These are phyloP conservation scores for Talaromyces sp. DNA, from an alignment of 2,329 filamentous ascomycete genomes.

Conservation along the genomic window DNA sequence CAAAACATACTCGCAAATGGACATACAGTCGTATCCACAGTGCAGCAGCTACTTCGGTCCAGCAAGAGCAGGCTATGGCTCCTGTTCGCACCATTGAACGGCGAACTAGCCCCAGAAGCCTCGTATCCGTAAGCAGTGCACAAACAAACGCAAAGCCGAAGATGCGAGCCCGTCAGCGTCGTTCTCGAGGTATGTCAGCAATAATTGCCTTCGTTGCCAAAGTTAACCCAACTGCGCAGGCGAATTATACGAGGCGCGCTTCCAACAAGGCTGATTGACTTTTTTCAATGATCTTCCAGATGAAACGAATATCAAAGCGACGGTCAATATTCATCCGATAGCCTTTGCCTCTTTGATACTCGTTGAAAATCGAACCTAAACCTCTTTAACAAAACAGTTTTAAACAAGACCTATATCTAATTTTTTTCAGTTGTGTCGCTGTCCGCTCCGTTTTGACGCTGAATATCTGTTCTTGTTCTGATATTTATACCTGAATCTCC, in stretches of 20 bases:
- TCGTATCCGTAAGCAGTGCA: constrained; percentile 33
- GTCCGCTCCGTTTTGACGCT: too few relatives aligned
- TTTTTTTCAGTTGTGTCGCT: not conserved
- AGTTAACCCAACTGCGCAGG: constrained; percentile 18
- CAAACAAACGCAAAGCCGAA: constrained; percentile 8
- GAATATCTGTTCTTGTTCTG: not conserved
- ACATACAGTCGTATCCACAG: constrained; percentile 28
- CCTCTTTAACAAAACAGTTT: too few relatives aligned
- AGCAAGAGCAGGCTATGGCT: constrained; percentile 7
- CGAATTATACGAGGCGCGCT: constrained; percentile 36
- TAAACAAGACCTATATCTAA: not conserved
- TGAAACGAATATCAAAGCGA: not conserved
- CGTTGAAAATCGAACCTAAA: too few relatives aligned
- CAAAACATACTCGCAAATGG: constrained; percentile 22
- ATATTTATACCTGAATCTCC: not conserved
- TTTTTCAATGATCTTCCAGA: not conserved
- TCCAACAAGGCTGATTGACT: constrained; percentile 21
- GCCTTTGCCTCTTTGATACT: too few relatives aligned
- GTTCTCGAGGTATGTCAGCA: constrained; percentile 31
- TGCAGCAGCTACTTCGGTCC: constrained; percentile 13
- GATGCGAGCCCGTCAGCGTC: constrained; percentile 24
- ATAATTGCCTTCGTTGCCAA: not conserved
- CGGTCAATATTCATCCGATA: too few relatives aligned
- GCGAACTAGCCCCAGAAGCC: constrained; percentile 31
- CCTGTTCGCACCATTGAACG: constrained; percentile 18